These are phyloP conservation scores for Monosporozyma aerobia DNA, from an alignment of 805 yeast genomes.

Conservation along the genomic window DNA sequence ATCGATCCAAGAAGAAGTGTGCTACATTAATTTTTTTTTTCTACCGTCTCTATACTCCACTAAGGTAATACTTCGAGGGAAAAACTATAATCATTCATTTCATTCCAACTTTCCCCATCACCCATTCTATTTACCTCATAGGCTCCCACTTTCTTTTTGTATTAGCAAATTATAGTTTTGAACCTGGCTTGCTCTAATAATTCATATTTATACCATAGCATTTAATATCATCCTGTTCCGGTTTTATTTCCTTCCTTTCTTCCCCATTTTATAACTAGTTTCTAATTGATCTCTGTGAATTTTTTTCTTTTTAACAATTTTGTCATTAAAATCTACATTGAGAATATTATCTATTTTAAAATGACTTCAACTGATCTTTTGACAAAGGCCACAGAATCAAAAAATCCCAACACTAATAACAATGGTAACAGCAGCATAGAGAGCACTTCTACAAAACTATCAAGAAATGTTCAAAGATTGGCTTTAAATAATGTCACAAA, in stretches of 20 bases:
- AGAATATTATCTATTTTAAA: not conserved
- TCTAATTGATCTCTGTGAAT: not conserved
- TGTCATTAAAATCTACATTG: not conserved
- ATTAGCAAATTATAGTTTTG: not conserved
- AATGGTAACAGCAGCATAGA: not conserved
- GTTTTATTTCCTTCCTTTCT: not conserved
- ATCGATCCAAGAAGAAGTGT: not conserved
- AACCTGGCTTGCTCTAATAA: not conserved
- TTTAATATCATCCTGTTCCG: not conserved
- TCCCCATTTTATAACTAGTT: not conserved
- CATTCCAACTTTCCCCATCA: not conserved
- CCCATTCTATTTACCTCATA: not conserved
- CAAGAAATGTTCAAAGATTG: conserved; percentile 23
- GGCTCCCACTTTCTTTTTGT: not conserved
- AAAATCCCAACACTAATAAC: not conserved
- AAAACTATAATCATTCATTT: not conserved
- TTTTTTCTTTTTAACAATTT: not conserved
- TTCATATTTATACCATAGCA: not conserved
- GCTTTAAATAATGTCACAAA: conserved; percentile 31
- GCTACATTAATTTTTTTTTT: not conserved
- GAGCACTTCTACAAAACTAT: conserved; percentile 9
- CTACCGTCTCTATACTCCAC: not conserved
- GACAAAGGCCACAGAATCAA: not conserved
- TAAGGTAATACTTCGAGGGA: not conserved
- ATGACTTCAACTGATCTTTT: not conserved